Conservation (phyloP, 2,329 filamentous ascomycete species). For the Neofusicoccum parvum region DNA sequence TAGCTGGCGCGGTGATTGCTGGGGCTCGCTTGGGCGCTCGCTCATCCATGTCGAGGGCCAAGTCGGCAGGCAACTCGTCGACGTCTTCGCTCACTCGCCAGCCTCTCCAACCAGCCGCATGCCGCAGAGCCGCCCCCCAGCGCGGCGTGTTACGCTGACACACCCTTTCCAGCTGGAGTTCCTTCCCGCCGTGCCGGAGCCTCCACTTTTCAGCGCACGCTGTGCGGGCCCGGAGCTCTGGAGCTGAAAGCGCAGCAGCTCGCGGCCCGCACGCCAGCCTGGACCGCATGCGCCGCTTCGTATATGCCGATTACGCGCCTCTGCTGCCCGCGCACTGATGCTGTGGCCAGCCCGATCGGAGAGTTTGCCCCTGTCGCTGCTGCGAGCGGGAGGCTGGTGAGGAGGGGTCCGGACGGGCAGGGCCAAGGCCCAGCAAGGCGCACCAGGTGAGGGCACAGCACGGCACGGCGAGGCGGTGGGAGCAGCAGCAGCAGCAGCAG, state of each 20-base stretch:
- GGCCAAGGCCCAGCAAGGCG: not conserved
- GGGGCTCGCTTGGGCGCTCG: too few relatives aligned
- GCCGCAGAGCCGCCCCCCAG: too few relatives aligned
- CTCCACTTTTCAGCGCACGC: not conserved
- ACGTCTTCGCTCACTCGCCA: too few relatives aligned
- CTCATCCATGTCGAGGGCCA: too few relatives aligned
- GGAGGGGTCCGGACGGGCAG: not conserved
- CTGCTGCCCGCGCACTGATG: not conserved
- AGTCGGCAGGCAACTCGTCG: too few relatives aligned
- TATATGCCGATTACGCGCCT: conserved; percentile 13
- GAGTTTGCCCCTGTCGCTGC: not conserved
- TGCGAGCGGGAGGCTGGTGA: too few relatives aligned
- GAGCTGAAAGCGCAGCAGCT: not conserved
- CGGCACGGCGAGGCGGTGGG: not conserved
- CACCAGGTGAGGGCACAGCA: not conserved
- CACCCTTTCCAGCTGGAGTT: not conserved
- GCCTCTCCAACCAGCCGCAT: too few relatives aligned
- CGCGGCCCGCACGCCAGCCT: too few relatives aligned
- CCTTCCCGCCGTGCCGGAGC: not conserved
- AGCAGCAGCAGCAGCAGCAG: not conserved
- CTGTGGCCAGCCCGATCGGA: not conserved
- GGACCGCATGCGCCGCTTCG: conserved; percentile 9
- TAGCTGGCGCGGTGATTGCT: too few relatives aligned
- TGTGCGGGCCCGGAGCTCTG: not conserved
- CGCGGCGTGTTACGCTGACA: too few relatives aligned